Evolutionary conservation across 192 early-diverging fungal genomes (phyloP), one percentile per base, ranked within the genome.

Genomic region (Powellomyces hirtus): DNA sequence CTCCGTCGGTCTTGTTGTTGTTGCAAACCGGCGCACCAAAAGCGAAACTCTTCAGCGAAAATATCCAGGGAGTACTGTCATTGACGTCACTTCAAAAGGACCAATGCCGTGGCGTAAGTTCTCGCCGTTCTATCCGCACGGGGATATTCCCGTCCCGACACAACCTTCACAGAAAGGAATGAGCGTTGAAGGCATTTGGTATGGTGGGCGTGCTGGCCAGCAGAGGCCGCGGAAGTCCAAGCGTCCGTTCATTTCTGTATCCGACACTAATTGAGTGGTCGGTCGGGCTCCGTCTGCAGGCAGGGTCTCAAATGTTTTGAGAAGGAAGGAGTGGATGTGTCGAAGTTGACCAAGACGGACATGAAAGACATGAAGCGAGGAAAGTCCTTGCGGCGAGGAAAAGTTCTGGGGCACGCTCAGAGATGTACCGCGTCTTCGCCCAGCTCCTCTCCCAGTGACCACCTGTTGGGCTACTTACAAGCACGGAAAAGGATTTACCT

Each of bases 161-260:
- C 4, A 14, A 34, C 20, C 18, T 5, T 40, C 22, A 8, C 26
- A 30, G 2, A 46, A 7, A 8, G 44, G 62, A 16, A 27, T 34
- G 7, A 64, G 45, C 30, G 62, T 64, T 20, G 62, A 64, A 50
- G 62, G 62, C 11, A 64, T 64, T 8, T 64, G 62, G 62, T 64
- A 31, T 11, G 13, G 0, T 40, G 20, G 18, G n/a, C 22, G 36
- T 33, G 35, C 16, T 62, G 1, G 4, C 10, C 40, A 42, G 40
- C 8, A 18, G 40, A 8, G 40, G 40, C 40, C 8, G 40, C 40
- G 8, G 40, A 42, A 42, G 40, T 13, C 8, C 40, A 42, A 42
- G 40, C 10, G n/a, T n/a, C n/a, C n/a, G n/a, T n/a, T n/a, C n/a
- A n/a, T 42, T 8, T 18, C 40, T 42, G 40, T 42, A 8, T 18